Percentiles rank a stretch among this genome's conserved stretches.
Conservation (phyloP, 805 yeast species). For the Ogataea haglerorum region DNA sequence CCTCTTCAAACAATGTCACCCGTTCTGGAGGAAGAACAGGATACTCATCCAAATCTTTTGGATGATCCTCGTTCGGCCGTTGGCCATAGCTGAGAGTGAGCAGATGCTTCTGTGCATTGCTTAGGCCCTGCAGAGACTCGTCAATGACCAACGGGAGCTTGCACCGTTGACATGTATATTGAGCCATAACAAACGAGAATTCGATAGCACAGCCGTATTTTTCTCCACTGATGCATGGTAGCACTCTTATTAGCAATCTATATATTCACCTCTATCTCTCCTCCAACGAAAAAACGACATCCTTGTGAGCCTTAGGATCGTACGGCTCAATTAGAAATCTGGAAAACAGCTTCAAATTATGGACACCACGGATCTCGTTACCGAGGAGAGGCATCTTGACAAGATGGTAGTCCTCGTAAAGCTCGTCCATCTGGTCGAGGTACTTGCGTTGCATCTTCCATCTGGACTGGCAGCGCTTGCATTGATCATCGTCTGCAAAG, state of each 20-base stretch:
- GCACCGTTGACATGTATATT: constrained; percentile 57
- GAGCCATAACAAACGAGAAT: constrained; percentile 19
- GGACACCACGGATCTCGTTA: constrained; percentile 90
- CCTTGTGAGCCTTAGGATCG: constrained; percentile 59
- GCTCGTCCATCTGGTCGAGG: constrained; percentile 89
- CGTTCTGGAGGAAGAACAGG: constrained; percentile 38
- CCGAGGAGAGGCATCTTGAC: constrained; percentile 95
- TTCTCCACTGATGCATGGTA: not conserved
- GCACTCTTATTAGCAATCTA: not conserved
- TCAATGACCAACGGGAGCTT: constrained; percentile 55
- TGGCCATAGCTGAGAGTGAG: constrained; percentile 37
- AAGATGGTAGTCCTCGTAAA: constrained; percentile 95
- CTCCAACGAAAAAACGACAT: constrained; percentile 51
- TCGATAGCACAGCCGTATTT: not conserved
- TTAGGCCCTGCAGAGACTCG: constrained; percentile 48
- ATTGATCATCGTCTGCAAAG: constrained; percentile 77
- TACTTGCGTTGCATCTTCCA: constrained; percentile 96
- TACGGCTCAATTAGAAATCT: constrained; percentile 76
- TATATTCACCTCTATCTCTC: constrained; percentile 32
- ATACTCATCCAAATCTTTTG: constrained; percentile 22
- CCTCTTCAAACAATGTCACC: constrained; percentile 35
- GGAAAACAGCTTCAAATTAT: constrained; percentile 79
- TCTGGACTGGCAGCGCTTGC: constrained; percentile 89
- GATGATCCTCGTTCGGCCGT: constrained; percentile 19
- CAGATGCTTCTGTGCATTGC: constrained; percentile 53